These are phyloP conservation scores for Yarrowia sp. DNA, from an alignment of 805 yeast species.

Conservation along the genomic window DNA sequence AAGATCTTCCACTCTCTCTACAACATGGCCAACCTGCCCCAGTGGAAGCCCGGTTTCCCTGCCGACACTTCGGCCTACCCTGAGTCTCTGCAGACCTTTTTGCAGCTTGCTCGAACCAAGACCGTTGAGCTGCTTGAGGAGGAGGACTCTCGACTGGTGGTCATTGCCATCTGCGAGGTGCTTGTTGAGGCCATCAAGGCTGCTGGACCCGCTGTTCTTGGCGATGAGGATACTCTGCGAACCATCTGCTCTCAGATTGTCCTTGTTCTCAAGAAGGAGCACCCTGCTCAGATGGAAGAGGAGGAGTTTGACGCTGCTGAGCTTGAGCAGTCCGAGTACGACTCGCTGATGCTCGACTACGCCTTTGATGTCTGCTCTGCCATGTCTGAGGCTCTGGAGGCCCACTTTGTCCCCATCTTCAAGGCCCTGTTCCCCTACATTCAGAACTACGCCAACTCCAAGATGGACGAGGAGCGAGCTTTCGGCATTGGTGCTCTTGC, in stretches of 20 bases:
- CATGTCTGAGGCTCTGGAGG: conserved; percentile 72
- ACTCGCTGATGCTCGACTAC: conserved; percentile 74
- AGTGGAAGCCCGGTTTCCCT: conserved; percentile 41
- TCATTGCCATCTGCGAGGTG: conserved; percentile 71
- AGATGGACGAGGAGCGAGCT: conserved; percentile 72
- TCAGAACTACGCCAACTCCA: conserved; percentile 54
- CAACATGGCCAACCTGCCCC: conserved; percentile 32
- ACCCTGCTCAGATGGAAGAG: conserved; percentile 73
- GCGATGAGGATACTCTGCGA: conserved; percentile 58
- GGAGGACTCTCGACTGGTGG: conserved; percentile 83
- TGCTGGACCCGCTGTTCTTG: conserved; percentile 69
- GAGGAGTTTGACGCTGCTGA: conserved; percentile 53
- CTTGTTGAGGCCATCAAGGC: conserved; percentile 63
- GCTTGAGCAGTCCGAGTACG: conserved; percentile 49
- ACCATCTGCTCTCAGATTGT: conserved; percentile 66
- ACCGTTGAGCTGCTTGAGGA: conserved; percentile 64
- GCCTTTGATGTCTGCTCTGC: conserved; percentile 82
- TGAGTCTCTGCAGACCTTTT: conserved; percentile 56
- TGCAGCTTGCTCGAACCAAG: conserved; percentile 63
- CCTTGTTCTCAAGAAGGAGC: conserved; percentile 75
- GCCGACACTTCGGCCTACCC: conserved; percentile 29
- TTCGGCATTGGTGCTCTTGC: conserved; percentile 87
- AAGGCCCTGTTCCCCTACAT: conserved; percentile 66
- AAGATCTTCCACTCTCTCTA: conserved; percentile 70
- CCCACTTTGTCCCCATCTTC: conserved; percentile 73